Conservation (phyloP, 306 rosid genomes). For the Gillenia trifoliata region DNA sequence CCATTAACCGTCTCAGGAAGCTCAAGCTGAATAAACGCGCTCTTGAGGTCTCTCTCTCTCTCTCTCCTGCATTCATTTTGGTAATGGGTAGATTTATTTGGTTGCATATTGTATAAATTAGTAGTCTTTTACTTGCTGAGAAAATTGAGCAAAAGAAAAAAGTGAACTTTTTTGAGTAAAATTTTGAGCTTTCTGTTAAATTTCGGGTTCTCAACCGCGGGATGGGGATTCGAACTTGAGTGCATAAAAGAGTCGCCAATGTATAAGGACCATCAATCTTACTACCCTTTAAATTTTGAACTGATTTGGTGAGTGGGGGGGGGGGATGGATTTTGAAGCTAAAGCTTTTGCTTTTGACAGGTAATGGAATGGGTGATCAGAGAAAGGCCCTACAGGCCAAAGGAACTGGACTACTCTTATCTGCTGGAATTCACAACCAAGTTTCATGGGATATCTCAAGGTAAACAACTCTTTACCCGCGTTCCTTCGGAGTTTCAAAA, state of each 20-base stretch:
- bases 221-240: too few species aligned
- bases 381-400: conserved; percentile 75
- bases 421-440: conserved; percentile 72
- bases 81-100: background rate
- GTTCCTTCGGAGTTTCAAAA: conserved; percentile 71
- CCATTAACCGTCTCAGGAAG: conserved; percentile 88
- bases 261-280: background rate
- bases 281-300: background rate
- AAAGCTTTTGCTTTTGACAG: conserved; percentile 37
- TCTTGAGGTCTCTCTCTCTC: conserved; percentile 56
- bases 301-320: background rate
- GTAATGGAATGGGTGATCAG: conserved; percentile 96
- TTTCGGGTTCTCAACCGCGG: background rate
- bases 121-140: background rate
- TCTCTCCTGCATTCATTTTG: background rate
- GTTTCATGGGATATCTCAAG: conserved; percentile 79
- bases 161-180: background rate
- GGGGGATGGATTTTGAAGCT: conserved; percentile 4
- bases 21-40: conserved; percentile 73
- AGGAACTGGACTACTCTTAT: conserved; percentile 78
- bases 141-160: background rate
- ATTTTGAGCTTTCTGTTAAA: background rate
- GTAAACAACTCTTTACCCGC: conserved; percentile 62
- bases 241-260: too few species aligned
- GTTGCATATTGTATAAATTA: background rate